These are phyloP conservation scores for Neurospora sp. DNA, from an alignment of 2,329 filamentous ascomycete species.

Conservation along the genomic window DNA sequence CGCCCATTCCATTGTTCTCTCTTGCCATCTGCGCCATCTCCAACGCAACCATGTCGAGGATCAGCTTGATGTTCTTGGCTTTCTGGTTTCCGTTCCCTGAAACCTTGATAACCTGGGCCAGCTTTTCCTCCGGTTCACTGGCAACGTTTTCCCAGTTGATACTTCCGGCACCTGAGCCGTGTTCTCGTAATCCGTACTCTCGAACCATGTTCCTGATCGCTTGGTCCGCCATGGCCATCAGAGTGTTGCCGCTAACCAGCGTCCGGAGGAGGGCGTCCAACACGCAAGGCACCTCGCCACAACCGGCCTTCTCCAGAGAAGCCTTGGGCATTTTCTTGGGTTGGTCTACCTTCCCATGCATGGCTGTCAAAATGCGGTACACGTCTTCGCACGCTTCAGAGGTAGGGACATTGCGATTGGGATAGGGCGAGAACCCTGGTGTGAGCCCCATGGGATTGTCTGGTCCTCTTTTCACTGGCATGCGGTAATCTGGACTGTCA, in stretches of 20 bases:
- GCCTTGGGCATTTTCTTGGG: slow-evolving; percentile 61
- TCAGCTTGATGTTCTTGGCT: slow-evolving; percentile 61
- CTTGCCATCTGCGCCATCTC: slow-evolving; percentile 33
- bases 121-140: slow-evolving; percentile 43
- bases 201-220: slow-evolving; percentile 56
- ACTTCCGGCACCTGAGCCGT: slow-evolving; percentile 58
- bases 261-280: slow-evolving; percentile 45
- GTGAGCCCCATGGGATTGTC: slow-evolving; percentile 41
- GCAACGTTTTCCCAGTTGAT: slow-evolving; percentile 68
- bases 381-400: slow-evolving; percentile 60
- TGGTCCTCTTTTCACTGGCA: slow-evolving; percentile 17
- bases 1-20: slow-evolving; percentile 27
- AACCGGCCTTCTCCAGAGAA: slow-evolving; percentile 60
- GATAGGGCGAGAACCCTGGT: slow-evolving; percentile 54
- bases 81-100: slow-evolving; percentile 66
- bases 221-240: slow-evolving; percentile 43
- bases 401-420: slow-evolving; percentile 55
- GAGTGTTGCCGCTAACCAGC: slow-evolving; percentile 41
- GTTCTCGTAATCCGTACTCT: slow-evolving; percentile 51
- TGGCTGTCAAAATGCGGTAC: slow-evolving; percentile 49
- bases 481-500: slow-evolving; percentile 13
- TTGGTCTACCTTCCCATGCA: slow-evolving; percentile 54
- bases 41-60: slow-evolving; percentile 60
- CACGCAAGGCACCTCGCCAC: slow-evolving; percentile 45
- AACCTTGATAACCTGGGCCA: slow-evolving; percentile 58